Conservation (phyloP, 106 monocot genomes). For the Platanthera zijinensis region DNA sequence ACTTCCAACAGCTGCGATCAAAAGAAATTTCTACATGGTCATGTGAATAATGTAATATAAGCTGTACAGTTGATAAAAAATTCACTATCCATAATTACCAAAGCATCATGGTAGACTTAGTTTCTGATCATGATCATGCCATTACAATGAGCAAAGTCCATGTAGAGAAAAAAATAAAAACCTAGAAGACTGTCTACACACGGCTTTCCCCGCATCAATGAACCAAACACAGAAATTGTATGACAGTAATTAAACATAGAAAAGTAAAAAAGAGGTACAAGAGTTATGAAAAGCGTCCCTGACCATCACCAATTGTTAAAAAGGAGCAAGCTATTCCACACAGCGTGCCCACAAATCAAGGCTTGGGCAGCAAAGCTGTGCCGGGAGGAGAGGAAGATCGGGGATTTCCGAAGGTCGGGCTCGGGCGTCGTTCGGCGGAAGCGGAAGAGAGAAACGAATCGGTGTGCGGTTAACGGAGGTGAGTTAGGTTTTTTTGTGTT, state of each 20-base stretch:
- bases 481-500: too few relatives aligned
- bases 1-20: slow-evolving; percentile 57
- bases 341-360: too few relatives aligned
- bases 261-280: neutral
- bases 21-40: neutral
- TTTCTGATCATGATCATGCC: neutral
- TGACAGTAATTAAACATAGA: neutral
- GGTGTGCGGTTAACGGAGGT: too few relatives aligned
- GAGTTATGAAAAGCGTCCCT: too few relatives aligned
- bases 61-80: neutral
- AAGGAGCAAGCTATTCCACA: too few relatives aligned
- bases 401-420: too few relatives aligned
- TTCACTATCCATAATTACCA: neutral
- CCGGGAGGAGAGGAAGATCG: too few relatives aligned
- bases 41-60: neutral
- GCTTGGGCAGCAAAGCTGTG: too few relatives aligned
- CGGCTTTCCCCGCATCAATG: neutral
- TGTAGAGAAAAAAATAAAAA: neutral
- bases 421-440: too few relatives aligned
- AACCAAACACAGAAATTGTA: neutral
- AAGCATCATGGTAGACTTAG: neutral
- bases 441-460: too few relatives aligned
- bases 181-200: neutral
- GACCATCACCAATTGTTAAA: too few relatives aligned
- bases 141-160: neutral